Conservation (phyloP, 306 rosid species). For the Castanopsis chinensis region DNA sequence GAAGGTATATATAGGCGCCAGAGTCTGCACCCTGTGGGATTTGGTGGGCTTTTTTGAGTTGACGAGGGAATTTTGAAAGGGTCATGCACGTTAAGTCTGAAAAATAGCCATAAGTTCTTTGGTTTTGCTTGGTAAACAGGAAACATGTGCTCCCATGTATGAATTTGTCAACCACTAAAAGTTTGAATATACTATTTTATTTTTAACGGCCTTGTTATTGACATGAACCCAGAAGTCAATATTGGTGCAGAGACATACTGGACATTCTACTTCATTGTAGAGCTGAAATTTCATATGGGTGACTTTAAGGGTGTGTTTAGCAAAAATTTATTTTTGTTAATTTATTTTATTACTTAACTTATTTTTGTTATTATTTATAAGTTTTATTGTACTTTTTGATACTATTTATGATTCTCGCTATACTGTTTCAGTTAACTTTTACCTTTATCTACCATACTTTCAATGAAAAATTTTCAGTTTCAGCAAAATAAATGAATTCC, state of each 20-base stretch:
- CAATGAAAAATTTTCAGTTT: too few species aligned
- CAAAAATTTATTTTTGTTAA: too few species aligned
- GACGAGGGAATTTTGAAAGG: slow-evolving; percentile 12
- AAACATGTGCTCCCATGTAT: background rate
- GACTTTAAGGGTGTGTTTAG: too few species aligned
- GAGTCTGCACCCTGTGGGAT: background rate
- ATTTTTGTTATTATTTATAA: too few species aligned
- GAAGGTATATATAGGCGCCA: slow-evolving; percentile 3
- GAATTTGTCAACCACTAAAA: background rate
- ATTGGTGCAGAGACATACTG: background rate
- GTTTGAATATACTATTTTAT: background rate
- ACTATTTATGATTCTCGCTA: too few species aligned
- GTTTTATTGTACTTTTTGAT: too few species aligned
- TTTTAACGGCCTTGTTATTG: background rate
- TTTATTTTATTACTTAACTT: too few species aligned
- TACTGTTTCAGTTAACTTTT: too few species aligned
- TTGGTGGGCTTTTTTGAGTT: slow-evolving; percentile 2
- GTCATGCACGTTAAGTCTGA: background rate
- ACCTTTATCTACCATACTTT: too few species aligned
- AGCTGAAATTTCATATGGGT: too few species aligned
- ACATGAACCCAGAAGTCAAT: background rate
- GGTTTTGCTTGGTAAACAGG: background rate
- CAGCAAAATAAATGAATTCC: too few species aligned
- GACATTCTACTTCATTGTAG: background rate
- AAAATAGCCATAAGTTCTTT: background rate